Percentiles rank a stretch among this genome's conserved stretches.
These are phyloP conservation scores for Saturnispora diversa DNA, from an alignment of 805 yeast genomes.

Conservation along the genomic window DNA sequence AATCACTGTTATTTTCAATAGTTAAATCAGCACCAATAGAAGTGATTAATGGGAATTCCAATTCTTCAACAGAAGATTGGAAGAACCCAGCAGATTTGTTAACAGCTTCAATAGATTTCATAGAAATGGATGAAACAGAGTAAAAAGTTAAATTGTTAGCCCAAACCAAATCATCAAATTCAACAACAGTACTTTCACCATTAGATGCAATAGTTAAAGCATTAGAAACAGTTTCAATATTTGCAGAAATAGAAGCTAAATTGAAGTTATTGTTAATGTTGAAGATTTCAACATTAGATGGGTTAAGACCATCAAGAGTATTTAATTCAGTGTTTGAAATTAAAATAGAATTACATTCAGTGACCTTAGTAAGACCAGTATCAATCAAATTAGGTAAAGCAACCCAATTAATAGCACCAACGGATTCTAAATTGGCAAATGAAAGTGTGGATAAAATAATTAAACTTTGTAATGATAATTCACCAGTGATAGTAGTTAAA, in stretches of 20 bases:
- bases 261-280: constrained; percentile 87
- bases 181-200: constrained; percentile 64
- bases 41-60: constrained; percentile 48
- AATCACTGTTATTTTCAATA: constrained; percentile 62
- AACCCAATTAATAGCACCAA: constrained; percentile 70
- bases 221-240: constrained; percentile 65
- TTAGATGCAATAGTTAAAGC: constrained; percentile 76
- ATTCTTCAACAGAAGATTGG: constrained; percentile 54
- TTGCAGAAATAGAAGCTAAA: constrained; percentile 64
- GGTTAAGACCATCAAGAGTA: constrained; percentile 57
- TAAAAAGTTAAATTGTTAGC: constrained; percentile 87
- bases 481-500: constrained; percentile 66
- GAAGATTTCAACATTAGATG: constrained; percentile 43
- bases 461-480: constrained; percentile 52
- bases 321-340: constrained; percentile 69
- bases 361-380: constrained; percentile 68
- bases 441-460: constrained; percentile 60
- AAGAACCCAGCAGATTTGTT: constrained; percentile 79
- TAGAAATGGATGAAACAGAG: constrained; percentile 65
- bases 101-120: constrained; percentile 58
- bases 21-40: constrained; percentile 76
- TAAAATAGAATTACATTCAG: constrained; percentile 60
- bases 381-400: constrained; percentile 78
- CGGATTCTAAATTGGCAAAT: constrained; percentile 72
- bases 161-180: constrained; percentile 63